Base-by-base conservation (phyloP, 495 filamentous ascomycete genomes). In the Echria macrotheca region DNA sequence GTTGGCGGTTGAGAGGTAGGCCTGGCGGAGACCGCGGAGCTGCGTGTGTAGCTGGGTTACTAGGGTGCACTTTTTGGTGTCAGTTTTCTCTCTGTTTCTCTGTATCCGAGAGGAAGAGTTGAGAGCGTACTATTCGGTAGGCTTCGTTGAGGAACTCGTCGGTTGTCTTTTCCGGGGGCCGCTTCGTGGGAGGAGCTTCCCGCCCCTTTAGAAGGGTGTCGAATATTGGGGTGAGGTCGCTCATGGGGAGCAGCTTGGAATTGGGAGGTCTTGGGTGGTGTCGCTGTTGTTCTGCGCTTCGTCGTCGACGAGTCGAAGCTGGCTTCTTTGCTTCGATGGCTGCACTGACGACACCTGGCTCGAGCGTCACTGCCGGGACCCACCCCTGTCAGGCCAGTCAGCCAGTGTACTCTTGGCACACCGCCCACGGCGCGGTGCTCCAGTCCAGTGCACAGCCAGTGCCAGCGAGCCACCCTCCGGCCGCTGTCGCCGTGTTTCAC, bases 111-210 rank as follows among this genome's bases (percentile, higher is more conserved):
- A 46, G 22, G 29, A 6, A 5, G 14, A 5, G 7, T 14, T 17
- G 38, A 49, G 18, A 43, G 59, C 81, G 60, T 69, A 94, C 93
- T 58, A 98, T 98, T 68, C 83, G 79, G 69, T 95, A 89, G 39
- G 93, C 93, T 72, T 97, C 94, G 67, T 93, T 91, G 25, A 98
- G 76, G 64, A 97, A 98, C 69, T 88, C 86, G 63, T 96, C 89
- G 42, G 86, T 71, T 31, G 68, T 69, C 28, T 77, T 65, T 4
- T 65, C 41, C 26, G 69, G 73, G 51, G 79, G 74, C 23, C 65
- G 57, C 19, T 59, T 63, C 29, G 72, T 70, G 11, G 65, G 67
- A 17, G 73, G 41, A 0, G 56, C 69, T 57, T 77, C 69, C 47
- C 79, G 79, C 48, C 71, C 64, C 47, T 76, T 75, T 2, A 95